These are phyloP conservation scores for Harrya chromipes DNA, from an alignment of 768 basidiomycete genomes.

Conservation along the genomic window DNA sequence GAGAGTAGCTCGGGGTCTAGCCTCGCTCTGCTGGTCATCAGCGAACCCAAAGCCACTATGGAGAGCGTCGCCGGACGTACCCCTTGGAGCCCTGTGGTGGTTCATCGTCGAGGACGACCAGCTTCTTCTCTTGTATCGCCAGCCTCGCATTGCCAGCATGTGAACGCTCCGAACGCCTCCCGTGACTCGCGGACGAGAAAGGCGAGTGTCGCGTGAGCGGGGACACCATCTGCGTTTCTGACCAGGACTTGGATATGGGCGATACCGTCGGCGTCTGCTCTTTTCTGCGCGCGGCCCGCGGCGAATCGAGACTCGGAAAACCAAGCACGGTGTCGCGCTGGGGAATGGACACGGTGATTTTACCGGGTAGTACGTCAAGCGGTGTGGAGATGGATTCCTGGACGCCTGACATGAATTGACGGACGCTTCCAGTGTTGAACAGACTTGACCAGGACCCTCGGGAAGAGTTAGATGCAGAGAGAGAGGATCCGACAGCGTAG, in stretches of 20 bases:
- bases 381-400: slow-evolving; percentile 49
- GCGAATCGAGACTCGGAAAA: slow-evolving; percentile 26
- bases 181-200: slow-evolving; percentile 41
- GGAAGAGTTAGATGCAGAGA: slow-evolving; percentile 59
- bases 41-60: not conserved
- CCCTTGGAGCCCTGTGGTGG: slow-evolving; percentile 9
- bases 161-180: slow-evolving; percentile 40
- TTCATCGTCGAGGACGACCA: slow-evolving; percentile 34
- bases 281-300: slow-evolving; percentile 27
- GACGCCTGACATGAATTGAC: slow-evolving; percentile 64
- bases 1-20: slow-evolving; percentile 32
- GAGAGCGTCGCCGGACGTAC: slow-evolving; percentile 10
- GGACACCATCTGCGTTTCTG: slow-evolving; percentile 40
- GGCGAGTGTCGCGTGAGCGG: slow-evolving; percentile 32
- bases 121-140: slow-evolving; percentile 35
- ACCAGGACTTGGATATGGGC: slow-evolving; percentile 53
- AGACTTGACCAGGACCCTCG: slow-evolving; percentile 80
- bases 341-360: slow-evolving; percentile 25
- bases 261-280: slow-evolving; percentile 28
- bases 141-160: slow-evolving; percentile 36
- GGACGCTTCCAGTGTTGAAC: slow-evolving; percentile 62
- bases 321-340: slow-evolving; percentile 19
- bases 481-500: slow-evolving; percentile 36
- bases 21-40: slow-evolving; percentile 6
- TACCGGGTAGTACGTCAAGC: slow-evolving; percentile 23